Base-by-base conservation (phyloP, 805 yeast species). In the Ogataea siamensis region DNA sequence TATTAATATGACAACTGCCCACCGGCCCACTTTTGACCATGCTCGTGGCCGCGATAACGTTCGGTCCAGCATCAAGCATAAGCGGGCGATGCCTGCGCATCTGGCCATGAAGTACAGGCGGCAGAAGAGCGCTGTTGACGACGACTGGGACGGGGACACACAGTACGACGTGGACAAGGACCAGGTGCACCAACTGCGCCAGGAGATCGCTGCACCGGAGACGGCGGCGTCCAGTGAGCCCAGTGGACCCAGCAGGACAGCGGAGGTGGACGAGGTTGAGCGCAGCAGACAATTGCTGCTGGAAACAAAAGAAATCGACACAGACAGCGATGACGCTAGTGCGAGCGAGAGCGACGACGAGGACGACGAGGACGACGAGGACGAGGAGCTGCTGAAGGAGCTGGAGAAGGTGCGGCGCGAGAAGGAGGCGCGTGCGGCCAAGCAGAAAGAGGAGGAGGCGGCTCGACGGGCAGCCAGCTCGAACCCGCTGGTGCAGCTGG, bases 21-120 rank as follows among this genome's bases (percentile, higher is more conserved):
- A 78, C 51, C 70, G 83, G 54, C 85, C 86, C 0, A 80, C 84
- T 5, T 69, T 80, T 45, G 86, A 80, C 46, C 74, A 74, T 32
- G 83, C 83, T 13, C 69, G 76, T 50, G 80, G 80, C 37, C 76
- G 74, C 34, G 63, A 64, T 1, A 63, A 68, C 6, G 45, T 39
- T 50, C 58, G 42, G 57, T 74, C 81, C 0, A 50, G 71, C 3
- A 76, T 73, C 7, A 62, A 65, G 17, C 84, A 79, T 50, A 66
- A 78, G 8, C 63, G 82, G 32, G 61, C 70, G 30, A 60, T 74
- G 8, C 79, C 83, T 0, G 77, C 76, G 1, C 82, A 80, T 40
- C 67, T 64, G 22, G 66, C 66, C 55, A 52, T 80, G 37, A 80
- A 80, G 49, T 70, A 54, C 39, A 55, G 83, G 31, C 59, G 40